Evolutionary conservation across 768 basidiomycete genomes (phyloP), one percentile per base, ranked within the genome.

Genomic region (Russula virescens): DNA sequence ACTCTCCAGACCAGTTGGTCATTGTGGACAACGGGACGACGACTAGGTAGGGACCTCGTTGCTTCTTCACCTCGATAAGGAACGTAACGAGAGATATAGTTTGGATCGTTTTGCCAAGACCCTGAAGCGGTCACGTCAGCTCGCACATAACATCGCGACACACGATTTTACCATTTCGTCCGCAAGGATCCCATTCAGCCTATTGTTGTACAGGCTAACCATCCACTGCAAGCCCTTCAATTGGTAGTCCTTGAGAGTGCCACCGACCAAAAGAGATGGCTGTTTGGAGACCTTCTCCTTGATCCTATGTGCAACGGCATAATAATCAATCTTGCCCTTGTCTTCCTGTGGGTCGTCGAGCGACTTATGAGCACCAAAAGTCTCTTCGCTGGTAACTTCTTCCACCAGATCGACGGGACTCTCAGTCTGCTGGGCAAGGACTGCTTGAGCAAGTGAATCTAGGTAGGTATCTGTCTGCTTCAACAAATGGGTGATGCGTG

Each of bases 161-260:
- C 11, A 68, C 7, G 72, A 34, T 62, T 78, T 59, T 58, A 86
- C 89, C 94, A 96, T 95, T 76, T 94, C 91, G 69, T 98, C 94
- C 63, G 94, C 94, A 48, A 97, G 75, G 67, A 98, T 97, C 62
- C 94, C 94, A 69, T 97, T 95, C 63, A 97, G 81, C 70, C 87
- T 85, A 79, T 97, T 98, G 74, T 98, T 97, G 74, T 94, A 97
- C 76, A 97, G 79, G 74, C 89, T 92, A 69, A 98, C 94, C 94
- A 97, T 96, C 94, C 94, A 98, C 75, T 96, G 94, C 69, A 98
- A 74, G 61, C 94, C 94, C 77, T 95, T 94, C 69, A 97, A 62
- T 74, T 97, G 94, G 72, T 97, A 96, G 51, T 95, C 94, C 74
- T 97, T 98, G 69, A 98, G 79, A 1, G 87, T 92, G 50, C 94